Base-by-base conservation (phyloP, 2,329 filamentous ascomycete species). In the Cercospora berteroae region DNA sequence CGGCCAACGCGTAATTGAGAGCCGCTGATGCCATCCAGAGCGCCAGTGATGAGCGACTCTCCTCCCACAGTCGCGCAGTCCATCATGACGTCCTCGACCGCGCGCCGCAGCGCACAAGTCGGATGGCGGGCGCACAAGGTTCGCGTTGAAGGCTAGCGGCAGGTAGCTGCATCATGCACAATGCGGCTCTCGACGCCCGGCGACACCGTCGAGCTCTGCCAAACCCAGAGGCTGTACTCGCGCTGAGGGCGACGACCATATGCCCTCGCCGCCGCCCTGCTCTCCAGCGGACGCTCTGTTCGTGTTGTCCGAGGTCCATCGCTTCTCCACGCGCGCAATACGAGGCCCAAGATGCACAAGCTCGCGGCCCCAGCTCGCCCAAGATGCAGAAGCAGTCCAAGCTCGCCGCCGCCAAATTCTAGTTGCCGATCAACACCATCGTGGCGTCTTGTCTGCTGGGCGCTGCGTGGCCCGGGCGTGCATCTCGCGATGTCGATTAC, bases 111-210 rank as follows among this genome's bases (percentile, higher is more conserved):
- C 58, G 60, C 66, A 67, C 50, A 64, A 68, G 52, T 58, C 66
- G 64, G 66, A 68, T 67, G 63, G 69, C 68, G 65, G 67, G 65
- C 50, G 60, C 39, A 69, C 69, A 71, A 69, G 63, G 59, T 69
- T 67, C 48, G 60, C 62, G 60, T 62, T 44, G 33, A 27, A 62
- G 62, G 66, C 64, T 67, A 66, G 66, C 59, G 60, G 69, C 69
- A 66, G 67, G 56, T 25, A 50, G 52, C 44, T 55, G 31, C 63
- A 65, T 48, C 33, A 52, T 67, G 66, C 64, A 48, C 44, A 13
- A 23, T 50, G 44, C 44, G 64, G 68, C 66, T 68, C 65, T 64
- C 29, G 59, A 27, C 60, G 42, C 20, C 39, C 23, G 60, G 39
- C 42, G 42, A 39, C 33, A 39, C 33, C 33, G 33, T 39, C 33